phyloP scores from a whole-genome alignment of 345 rosid species.

The Eucalyptus pauciflora region DNA sequence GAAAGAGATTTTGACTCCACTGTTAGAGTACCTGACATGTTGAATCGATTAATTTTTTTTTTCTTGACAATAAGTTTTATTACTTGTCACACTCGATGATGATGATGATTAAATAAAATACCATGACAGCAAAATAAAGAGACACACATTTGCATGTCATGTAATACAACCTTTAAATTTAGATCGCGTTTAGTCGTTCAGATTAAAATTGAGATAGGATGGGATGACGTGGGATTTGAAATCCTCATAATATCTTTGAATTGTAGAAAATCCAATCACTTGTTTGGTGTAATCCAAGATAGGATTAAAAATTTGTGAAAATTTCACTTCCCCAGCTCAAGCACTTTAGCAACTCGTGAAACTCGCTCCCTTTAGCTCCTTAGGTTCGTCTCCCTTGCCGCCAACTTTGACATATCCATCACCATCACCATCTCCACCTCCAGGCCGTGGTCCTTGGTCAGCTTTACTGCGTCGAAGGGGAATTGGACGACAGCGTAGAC shows the following conservation, averaged over 20 bases:
- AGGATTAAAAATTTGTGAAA: background rate
- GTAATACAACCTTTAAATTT: background rate
- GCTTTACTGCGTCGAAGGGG: background rate
- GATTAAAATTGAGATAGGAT: too few relatives aligned
- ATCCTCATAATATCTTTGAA: fast-evolving
- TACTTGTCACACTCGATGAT: background rate
- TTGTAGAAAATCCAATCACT: background rate
- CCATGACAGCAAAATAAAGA: background rate
- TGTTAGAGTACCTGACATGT: background rate
- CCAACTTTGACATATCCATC: background rate
- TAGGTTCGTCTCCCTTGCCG: background rate
- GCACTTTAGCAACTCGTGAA: background rate
- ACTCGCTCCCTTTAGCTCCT: background rate
- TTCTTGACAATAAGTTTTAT: background rate
- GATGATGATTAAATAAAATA: background rate
- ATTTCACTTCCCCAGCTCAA: background rate
- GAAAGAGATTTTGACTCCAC: background rate
- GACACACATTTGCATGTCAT: background rate
- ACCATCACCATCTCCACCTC: background rate
- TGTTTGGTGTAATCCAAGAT: too few relatives aligned
- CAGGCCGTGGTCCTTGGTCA: background rate
- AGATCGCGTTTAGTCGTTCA: fast-evolving
- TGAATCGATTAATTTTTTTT: background rate
- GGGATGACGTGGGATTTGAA: too few relatives aligned
- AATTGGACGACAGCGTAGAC: background rate